phyloP scores from a whole-genome alignment of 2,329 filamentous ascomycete species.

The Pseudodiploospora longispora region DNA sequence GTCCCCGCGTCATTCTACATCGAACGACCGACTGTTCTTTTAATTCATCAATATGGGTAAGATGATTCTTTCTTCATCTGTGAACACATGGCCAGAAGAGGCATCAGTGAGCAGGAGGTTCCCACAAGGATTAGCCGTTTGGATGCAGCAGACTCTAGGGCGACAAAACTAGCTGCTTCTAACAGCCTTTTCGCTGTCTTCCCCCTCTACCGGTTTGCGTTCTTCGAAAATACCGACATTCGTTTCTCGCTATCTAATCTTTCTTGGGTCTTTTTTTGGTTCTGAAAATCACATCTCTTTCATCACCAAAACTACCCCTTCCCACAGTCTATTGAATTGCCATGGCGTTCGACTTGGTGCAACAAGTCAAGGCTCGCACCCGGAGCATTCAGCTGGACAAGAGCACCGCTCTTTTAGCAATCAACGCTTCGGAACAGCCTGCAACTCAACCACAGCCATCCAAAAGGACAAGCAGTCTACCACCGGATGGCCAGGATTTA shows the following conservation, averaged over 20 bases:
- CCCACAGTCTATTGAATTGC: constrained; percentile 22
- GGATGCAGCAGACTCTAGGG: neutral
- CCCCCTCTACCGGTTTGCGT: constrained; percentile 14
- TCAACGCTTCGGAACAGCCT: constrained; percentile 9
- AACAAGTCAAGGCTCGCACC: constrained; percentile 36
- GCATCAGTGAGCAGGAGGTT: constrained; percentile 13
- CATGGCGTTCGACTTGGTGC: constrained; percentile 35
- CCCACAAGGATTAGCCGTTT: constrained; percentile 11
- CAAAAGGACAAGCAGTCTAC: constrained; percentile 28
- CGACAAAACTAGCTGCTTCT: neutral
- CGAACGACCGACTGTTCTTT: constrained; percentile 26
- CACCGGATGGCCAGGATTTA: constrained; percentile 11
- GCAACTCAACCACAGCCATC: constrained; percentile 11
- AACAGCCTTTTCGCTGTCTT: constrained; percentile 6
- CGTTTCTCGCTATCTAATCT: constrained; percentile 36
- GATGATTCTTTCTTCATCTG: constrained; percentile 22
- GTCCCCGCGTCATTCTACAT: constrained; percentile 10
- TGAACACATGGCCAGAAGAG: constrained; percentile 11
- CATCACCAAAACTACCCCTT: constrained; percentile 13
- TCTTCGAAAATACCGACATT: constrained; percentile 24
- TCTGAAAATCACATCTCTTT: constrained; percentile 17
- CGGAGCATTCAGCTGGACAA: constrained; percentile 43
- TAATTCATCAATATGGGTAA: constrained; percentile 34
- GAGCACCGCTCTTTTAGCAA: constrained; percentile 10
- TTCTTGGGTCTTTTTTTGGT: constrained; percentile 36